Base-by-base conservation (phyloP, 805 yeast genomes). In the Barnettozyma sp. region DNA sequence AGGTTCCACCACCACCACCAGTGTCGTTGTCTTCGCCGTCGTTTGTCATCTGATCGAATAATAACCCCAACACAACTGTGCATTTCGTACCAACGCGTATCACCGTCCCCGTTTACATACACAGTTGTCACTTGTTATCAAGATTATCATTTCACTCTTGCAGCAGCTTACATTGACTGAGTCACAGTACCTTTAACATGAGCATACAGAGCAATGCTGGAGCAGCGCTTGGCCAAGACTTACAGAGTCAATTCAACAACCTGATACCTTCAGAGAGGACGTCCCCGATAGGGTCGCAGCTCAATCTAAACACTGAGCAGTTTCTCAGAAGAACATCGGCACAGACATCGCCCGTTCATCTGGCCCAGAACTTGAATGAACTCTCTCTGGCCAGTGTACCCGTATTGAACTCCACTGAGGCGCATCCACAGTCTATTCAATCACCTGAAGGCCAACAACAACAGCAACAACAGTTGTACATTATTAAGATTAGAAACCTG, bases 401-500 rank as follows among this genome's bases (percentile, higher is more conserved):
- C 14, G n/a, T n/a, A n/a, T n/a, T n/a, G n/a, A n/a, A n/a, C n/a
- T n/a, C n/a, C n/a, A n/a, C n/a, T n/a, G n/a, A n/a, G n/a, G n/a
- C n/a, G n/a, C n/a, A n/a, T n/a, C n/a, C n/a, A n/a, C n/a, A n/a
- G n/a, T n/a, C 40, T 6, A 11, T 26, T 5, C 20, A 18, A 19
- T 33, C 35, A 16, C 34, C 42, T 14, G 20, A 26, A 4, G 33
- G 29, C 13, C 33, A 33, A 9, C 17, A 28, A 9, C 35, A 36
- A 22, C 41, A 36, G 21, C 40, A 35, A 16, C 40, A 34, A 15
- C 38, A 30, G 11, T 27, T 26, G 8, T 56, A 49, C 33, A 50
- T 56, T 10, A 45, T 76, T 30, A 66, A 62, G 41, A 51, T 82
- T 34, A 63, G 64, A 45, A 79, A 78, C 49, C 51, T 79, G 10